phyloP scores from a whole-genome alignment of 352 stramenopile species.

The Phytopythium litorale region DNA sequence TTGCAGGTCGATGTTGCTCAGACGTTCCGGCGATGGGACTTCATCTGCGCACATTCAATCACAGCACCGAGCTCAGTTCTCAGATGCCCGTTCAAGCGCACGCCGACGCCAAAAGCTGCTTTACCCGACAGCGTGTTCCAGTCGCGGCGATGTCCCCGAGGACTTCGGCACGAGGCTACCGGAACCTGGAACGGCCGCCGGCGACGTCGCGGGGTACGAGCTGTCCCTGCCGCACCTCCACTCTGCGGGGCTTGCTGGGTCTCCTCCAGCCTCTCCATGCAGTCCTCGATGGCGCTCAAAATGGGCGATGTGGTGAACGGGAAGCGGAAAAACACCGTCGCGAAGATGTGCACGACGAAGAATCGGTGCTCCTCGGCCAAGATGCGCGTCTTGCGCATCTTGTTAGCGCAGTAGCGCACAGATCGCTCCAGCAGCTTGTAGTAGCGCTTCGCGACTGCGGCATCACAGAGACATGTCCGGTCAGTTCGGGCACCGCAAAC shows the following conservation, averaged over 20 bases:
- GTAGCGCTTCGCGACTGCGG: slow-evolving; percentile 54
- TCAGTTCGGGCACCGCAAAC: background rate
- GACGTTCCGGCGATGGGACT: slow-evolving; percentile 29
- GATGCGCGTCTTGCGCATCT: slow-evolving; percentile 62
- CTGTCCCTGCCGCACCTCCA: background rate
- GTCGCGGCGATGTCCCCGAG: slow-evolving; percentile 40
- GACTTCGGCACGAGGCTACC: slow-evolving; percentile 39
- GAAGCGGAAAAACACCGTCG: slow-evolving; percentile 68
- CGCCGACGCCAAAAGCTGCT: background rate
- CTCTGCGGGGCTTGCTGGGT: background rate
- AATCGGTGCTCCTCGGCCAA: slow-evolving; percentile 70
- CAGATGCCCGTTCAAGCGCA: no score
- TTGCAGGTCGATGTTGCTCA: slow-evolving; percentile 40
- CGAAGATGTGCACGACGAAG: slow-evolving; percentile 71
- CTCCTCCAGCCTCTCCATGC: slow-evolving; percentile 49
- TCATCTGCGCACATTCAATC: slow-evolving; percentile 14
- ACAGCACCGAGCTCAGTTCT: background rate
- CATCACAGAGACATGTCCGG: background rate
- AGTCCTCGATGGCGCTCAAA: slow-evolving; percentile 49
- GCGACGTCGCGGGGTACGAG: background rate
- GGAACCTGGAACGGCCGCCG: slow-evolving; percentile 4
- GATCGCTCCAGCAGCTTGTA: slow-evolving; percentile 54
- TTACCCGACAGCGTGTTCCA: slow-evolving; percentile 60
- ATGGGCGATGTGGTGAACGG: slow-evolving; percentile 37
- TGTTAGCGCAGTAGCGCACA: slow-evolving; percentile 51